These are phyloP conservation scores for Phragmites australis DNA, from an alignment of 176 grass and related monocot genomes.

Conservation along the genomic window DNA sequence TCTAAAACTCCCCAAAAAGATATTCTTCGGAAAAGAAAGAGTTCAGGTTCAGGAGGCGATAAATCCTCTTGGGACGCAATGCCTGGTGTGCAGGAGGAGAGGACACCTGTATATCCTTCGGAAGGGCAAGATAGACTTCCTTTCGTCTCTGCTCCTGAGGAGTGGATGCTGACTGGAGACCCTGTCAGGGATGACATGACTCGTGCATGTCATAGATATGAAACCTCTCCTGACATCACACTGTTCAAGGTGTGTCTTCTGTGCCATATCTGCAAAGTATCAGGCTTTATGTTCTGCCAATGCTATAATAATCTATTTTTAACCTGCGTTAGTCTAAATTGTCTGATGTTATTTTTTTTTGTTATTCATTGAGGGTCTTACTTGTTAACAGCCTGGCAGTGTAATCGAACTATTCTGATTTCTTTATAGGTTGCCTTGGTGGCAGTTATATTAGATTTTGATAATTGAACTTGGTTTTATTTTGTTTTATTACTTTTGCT, in stretches of 20 bases:
- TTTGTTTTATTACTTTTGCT: not conserved
- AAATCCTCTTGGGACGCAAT: slow-evolving; percentile 60
- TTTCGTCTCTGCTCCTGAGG: slow-evolving; percentile 81
- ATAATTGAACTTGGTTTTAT: not conserved
- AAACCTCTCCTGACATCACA: slow-evolving; percentile 94
- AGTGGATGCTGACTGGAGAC: slow-evolving; percentile 92
- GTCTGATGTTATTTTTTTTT: not conserved
- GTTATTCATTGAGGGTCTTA: slow-evolving; percentile 11
- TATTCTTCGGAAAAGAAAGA: slow-evolving; percentile 79
- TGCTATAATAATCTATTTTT: slow-evolving; percentile 11
- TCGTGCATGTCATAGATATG: slow-evolving; percentile 79
- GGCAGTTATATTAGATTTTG: not conserved
- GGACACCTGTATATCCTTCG: slow-evolving; percentile 48
- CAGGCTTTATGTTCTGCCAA: slow-evolving; percentile 20
- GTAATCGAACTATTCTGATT: slow-evolving; percentile 14
- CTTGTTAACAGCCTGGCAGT: slow-evolving; percentile 17
- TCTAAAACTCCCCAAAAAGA: slow-evolving; percentile 58
- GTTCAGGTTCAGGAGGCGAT: slow-evolving; percentile 71
- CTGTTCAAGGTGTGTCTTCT: slow-evolving; percentile 74
- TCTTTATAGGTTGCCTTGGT: slow-evolving; percentile 8
- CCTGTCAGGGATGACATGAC: slow-evolving; percentile 66
- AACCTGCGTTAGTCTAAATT: slow-evolving; percentile 20
- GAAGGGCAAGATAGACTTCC: slow-evolving; percentile 81
- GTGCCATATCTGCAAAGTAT: slow-evolving; percentile 20
- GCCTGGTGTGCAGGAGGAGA: slow-evolving; percentile 64